A percentile compares a stretch with the other conserved stretches of the same genome.
Evolutionary conservation across 177 flowering plant species (phyloP).

Genomic region (Tripterygium wilfordii): DNA sequence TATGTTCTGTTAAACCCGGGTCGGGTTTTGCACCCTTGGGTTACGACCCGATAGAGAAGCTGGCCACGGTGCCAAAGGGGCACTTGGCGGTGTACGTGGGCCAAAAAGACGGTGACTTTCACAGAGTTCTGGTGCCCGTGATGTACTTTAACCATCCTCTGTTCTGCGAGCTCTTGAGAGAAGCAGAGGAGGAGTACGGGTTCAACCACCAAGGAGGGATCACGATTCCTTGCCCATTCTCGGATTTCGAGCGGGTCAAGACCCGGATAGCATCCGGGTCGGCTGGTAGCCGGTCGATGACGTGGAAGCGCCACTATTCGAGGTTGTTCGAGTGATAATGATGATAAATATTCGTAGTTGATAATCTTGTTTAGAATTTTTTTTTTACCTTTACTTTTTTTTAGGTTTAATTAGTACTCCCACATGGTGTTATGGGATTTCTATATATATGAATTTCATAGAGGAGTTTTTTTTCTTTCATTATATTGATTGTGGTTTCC

Average conservation of each 20-base stretch:
- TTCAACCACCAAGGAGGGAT: conserved; percentile 50
- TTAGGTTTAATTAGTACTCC: too few species aligned
- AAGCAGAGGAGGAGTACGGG: conserved; percentile 55
- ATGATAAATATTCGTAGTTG: not conserved
- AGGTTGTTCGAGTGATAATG: conserved; percentile 1
- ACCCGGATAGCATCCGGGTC: conserved; percentile 42
- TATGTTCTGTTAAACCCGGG: conserved; percentile 19
- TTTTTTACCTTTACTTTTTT: conserved; percentile 1
- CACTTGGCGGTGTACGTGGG: conserved; percentile 64
- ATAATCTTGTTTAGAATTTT: conserved; percentile 2
- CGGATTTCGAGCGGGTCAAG: conserved; percentile 55
- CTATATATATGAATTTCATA: too few species aligned
- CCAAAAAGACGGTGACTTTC: conserved; percentile 38
- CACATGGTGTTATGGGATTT: too few species aligned
- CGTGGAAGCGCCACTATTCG: conserved; percentile 20
- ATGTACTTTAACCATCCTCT: conserved; percentile 60
- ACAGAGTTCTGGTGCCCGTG: conserved; percentile 54
- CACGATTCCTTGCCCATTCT: conserved; percentile 50
- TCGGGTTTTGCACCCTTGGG: conserved; percentile 25
- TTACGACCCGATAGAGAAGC: conserved; percentile 18
- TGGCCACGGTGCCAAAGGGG: conserved; percentile 41
- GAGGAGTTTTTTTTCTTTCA: too few species aligned
- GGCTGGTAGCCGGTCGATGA: conserved; percentile 14
- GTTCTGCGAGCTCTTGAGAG: conserved; percentile 48
- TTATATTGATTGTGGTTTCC: too few species aligned